phyloP scores from a whole-genome alignment of 2,329 filamentous ascomycete genomes.

The Arthrocladium fulminans region DNA sequence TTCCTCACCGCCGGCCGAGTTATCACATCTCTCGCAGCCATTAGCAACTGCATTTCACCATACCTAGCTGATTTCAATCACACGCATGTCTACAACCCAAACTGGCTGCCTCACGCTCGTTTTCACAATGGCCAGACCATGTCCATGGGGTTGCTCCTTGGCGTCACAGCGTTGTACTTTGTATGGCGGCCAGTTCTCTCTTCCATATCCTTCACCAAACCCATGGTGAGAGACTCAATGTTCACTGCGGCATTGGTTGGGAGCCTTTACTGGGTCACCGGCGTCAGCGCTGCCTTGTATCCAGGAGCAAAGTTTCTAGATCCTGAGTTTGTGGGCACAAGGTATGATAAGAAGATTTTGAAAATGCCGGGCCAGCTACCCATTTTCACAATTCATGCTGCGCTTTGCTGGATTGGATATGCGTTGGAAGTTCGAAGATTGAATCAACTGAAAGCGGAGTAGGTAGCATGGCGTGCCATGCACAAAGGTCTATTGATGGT shows the following conservation, averaged over 20 bases:
- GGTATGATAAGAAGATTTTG: conserved; percentile 16
- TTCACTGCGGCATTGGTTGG: conserved; percentile 32
- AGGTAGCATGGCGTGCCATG: background rate
- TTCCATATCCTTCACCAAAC: background rate
- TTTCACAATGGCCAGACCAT: conserved; percentile 49
- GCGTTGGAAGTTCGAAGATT: conserved; percentile 16
- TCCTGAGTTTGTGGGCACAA: conserved; percentile 34
- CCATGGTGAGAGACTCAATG: conserved; percentile 12
- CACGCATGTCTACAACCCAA: conserved; percentile 41
- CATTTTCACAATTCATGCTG: conserved; percentile 14
- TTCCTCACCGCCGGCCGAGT: conserved; percentile 12
- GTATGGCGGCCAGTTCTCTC: conserved; percentile 10
- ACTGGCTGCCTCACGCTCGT: conserved; percentile 43
- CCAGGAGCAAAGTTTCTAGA: conserved; percentile 38
- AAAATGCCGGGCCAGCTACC: conserved; percentile 30
- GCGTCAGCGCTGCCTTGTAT: conserved; percentile 38
- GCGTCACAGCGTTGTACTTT: conserved; percentile 12
- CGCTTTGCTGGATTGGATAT: conserved; percentile 20
- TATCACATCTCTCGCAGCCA: conserved; percentile 16
- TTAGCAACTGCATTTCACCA: conserved; percentile 16
- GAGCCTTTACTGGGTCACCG: conserved; percentile 38
- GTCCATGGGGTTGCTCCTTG: conserved; percentile 35
- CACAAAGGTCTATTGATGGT: background rate
- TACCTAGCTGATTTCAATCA: conserved; percentile 33
- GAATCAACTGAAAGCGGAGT: conserved; percentile 3